A percentile compares a stretch with the other conserved stretches of the same genome.
These are phyloP conservation scores for Syzygium grande DNA, from an alignment of 345 rosid species.

Conservation along the genomic window DNA sequence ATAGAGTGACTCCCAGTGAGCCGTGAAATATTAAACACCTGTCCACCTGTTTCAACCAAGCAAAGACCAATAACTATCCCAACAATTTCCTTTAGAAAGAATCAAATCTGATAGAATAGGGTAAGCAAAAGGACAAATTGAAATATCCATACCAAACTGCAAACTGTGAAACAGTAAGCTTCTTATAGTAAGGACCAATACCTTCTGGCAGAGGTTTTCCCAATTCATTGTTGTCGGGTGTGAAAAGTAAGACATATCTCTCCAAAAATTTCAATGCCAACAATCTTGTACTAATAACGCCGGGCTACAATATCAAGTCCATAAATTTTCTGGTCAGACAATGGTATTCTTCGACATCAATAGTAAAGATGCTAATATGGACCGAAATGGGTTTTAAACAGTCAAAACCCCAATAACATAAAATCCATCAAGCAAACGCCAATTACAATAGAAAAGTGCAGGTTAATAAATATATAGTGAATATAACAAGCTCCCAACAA, in stretches of 20 bases:
- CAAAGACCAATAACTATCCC: constrained; percentile 2
- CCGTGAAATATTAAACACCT: constrained; percentile 66
- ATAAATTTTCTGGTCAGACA: not conserved
- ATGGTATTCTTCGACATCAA: not conserved
- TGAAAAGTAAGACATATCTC: constrained; percentile 65
- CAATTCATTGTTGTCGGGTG: constrained; percentile 54
- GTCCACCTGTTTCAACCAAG: constrained; percentile 38
- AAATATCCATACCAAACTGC: not conserved
- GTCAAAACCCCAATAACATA: not conserved
- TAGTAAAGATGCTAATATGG: not conserved
- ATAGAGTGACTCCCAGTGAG: constrained; percentile 58
- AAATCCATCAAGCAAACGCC: not conserved
- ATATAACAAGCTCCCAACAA: not conserved
- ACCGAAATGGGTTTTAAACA: not conserved
- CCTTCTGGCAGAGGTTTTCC: constrained; percentile 54
- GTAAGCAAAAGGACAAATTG: not conserved
- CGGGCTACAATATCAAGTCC: constrained; percentile 47
- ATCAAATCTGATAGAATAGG: not conserved
- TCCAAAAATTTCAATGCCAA: constrained; percentile 90
- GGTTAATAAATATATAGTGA: not conserved
- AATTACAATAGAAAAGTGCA: not conserved
- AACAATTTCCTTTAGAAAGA: not conserved
- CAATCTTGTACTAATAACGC: constrained; percentile 57
- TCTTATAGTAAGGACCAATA: constrained; percentile 11
- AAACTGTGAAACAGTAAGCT: not conserved